phyloP scores from a whole-genome alignment of 2,329 filamentous ascomycete species.

The Periconia macrospinosa region DNA sequence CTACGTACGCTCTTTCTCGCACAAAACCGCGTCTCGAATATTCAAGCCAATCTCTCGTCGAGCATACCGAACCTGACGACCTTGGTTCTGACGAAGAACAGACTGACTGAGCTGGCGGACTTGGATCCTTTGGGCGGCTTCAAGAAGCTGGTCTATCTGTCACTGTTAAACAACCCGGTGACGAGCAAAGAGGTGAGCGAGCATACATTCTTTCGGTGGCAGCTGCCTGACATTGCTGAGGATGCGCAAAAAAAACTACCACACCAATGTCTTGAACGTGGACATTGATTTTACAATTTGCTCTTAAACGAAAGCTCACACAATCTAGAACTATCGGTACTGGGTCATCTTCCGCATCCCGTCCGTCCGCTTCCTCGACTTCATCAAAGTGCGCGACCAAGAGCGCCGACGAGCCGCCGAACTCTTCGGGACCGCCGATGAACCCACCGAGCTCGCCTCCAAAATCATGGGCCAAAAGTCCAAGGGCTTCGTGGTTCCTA shows the following conservation, averaged over 20 bases:
- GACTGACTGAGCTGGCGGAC: constrained; percentile 81
- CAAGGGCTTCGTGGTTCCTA: constrained; percentile 66
- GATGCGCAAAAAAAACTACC: constrained; percentile 9
- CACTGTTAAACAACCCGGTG: constrained; percentile 84
- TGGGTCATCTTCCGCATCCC: constrained; percentile 90
- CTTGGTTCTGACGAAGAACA: constrained; percentile 81
- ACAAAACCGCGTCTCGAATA: constrained; percentile 81
- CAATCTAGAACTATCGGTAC: constrained; percentile 79
- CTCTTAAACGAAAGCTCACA: constrained; percentile 10
- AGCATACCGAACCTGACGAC: constrained; percentile 81
- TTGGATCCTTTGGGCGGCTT: constrained; percentile 77
- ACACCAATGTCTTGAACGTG: background rate
- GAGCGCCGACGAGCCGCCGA: constrained; percentile 77
- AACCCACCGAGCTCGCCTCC: constrained; percentile 76
- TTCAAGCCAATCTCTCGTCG: constrained; percentile 74
- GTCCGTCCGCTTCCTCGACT: constrained; percentile 86
- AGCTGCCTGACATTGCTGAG: constrained; percentile 21
- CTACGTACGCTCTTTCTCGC: constrained; percentile 86
- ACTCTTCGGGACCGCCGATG: constrained; percentile 78
- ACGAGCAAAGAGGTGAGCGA: constrained; percentile 79
- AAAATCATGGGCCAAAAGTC: constrained; percentile 83
- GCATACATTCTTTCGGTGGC: background rate
- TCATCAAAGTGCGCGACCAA: constrained; percentile 82
- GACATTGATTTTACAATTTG: background rate
- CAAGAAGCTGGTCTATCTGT: constrained; percentile 73